Evolutionary conservation across 2,329 filamentous ascomycete genomes (phyloP).

Genomic region (Hymenoscyphus scutula): DNA sequence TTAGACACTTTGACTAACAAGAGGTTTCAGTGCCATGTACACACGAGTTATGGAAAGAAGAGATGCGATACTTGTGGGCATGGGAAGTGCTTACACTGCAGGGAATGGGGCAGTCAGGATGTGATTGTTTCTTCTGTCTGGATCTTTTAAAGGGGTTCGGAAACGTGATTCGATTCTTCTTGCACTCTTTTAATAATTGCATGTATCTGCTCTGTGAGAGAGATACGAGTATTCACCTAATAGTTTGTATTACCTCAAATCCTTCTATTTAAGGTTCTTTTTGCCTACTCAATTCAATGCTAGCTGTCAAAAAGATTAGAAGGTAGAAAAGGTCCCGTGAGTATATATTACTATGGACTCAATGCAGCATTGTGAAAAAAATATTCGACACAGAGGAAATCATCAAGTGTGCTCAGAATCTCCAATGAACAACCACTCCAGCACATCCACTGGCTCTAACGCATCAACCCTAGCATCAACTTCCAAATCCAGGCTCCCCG

Average conservation of each 20-base stretch:
- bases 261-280: not conserved
- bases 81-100: not conserved
- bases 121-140: constrained; percentile 2
- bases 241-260: not conserved
- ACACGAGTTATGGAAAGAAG: not conserved
- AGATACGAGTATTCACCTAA: not conserved
- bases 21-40: not conserved
- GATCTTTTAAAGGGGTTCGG: not conserved
- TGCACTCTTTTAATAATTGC: not conserved
- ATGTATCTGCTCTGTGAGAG: not conserved
- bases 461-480: not conserved
- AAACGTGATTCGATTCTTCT: not conserved
- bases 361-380: not conserved
- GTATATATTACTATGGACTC: not conserved
- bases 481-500: not conserved
- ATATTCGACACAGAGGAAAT: not conserved
- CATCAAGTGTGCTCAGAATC: not conserved
- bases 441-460: not conserved
- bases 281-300: not conserved
- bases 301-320: not conserved
- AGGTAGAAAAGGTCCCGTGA: not conserved
- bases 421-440: not conserved
- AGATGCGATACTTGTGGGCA: constrained; percentile 1
- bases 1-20: not conserved
- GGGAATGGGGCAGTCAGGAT: not conserved